A percentile compares a stretch with the other conserved stretches of the same genome.
Evolutionary conservation across 1,284 basidiomycete species (phyloP).

Genomic region (Rhodotorula glutinis): DNA sequence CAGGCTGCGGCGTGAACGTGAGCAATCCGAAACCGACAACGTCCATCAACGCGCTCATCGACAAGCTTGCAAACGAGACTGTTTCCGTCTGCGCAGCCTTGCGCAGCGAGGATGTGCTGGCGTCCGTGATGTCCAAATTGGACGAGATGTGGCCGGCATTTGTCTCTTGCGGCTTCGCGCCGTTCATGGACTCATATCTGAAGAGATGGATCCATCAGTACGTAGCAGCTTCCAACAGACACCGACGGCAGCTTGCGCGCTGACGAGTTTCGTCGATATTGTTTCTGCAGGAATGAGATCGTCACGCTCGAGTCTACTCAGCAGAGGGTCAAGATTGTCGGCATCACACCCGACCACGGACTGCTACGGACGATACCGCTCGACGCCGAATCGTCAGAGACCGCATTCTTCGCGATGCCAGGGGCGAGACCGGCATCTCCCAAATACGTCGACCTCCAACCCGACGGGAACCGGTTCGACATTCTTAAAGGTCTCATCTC

Average conservation of each 20-base stretch:
- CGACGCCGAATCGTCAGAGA: constrained; percentile 30
- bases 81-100: constrained; percentile 46
- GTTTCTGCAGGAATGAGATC: constrained; percentile 65
- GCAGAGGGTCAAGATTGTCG: constrained; percentile 69
- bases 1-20: constrained; percentile 88
- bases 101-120: constrained; percentile 71
- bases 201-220: constrained; percentile 84
- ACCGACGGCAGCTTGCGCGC: too few species aligned
- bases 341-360: constrained; percentile 84
- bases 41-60: constrained; percentile 68
- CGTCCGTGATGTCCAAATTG: constrained; percentile 72
- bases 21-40: constrained; percentile 78
- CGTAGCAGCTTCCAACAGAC: constrained; percentile 43
- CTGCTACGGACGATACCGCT: constrained; percentile 75
- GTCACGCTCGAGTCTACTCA: constrained; percentile 74
- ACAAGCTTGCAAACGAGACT: constrained; percentile 46
- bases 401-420: constrained; percentile 14
- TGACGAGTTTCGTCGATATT: too few species aligned
- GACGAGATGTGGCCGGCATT: constrained; percentile 75
- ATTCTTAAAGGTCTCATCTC: constrained; percentile 84
- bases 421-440: constrained; percentile 15
- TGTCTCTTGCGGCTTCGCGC: constrained; percentile 53
- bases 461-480: constrained; percentile 96
- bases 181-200: constrained; percentile 58
- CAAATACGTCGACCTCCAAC: constrained; percentile 64